A percentile compares a stretch with the other conserved stretches of the same genome.
Evolutionary conservation across 1,284 basidiomycete species (phyloP).

Genomic region (Sanghuangporus weigelae): DNA sequence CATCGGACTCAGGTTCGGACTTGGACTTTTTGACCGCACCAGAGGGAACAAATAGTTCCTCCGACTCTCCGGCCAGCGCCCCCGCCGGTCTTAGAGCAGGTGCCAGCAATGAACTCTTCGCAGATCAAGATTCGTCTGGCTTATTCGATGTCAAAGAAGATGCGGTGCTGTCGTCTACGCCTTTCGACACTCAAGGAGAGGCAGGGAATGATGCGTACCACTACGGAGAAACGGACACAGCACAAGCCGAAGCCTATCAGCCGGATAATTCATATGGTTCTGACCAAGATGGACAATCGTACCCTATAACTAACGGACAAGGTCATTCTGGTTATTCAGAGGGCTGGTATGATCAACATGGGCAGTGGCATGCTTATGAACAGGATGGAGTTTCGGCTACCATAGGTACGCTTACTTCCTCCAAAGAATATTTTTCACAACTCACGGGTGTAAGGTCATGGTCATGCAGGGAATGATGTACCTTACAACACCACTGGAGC

Average conservation of each 20-base stretch:
- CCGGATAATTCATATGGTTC: constrained; percentile 17
- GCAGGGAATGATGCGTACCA: background rate
- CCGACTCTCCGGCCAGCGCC: constrained; percentile 6
- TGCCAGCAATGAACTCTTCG: constrained; percentile 8
- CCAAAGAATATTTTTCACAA: background rate
- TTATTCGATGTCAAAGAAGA: constrained; percentile 22
- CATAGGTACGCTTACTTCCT: constrained; percentile 9
- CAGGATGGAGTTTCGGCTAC: constrained; percentile 13
- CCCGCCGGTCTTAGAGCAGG: background rate
- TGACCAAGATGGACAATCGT: background rate
- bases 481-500: background rate
- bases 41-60: constrained; percentile 11
- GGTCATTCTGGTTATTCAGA: constrained; percentile 25
- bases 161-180: background rate
- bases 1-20: constrained; percentile 41
- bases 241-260: background rate
- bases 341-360: constrained; percentile 26
- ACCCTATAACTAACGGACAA: constrained; percentile 18
- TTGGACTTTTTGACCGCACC: constrained; percentile 19
- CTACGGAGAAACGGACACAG: background rate
- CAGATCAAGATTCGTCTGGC: constrained; percentile 20
- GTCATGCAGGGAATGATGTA: background rate
- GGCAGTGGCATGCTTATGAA: constrained; percentile 25
- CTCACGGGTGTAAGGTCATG: background rate
- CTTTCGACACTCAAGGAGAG: constrained; percentile 1